phyloP scores from a whole-genome alignment of 768 basidiomycete species.

The Tubosaeta brunneosetosa region DNA sequence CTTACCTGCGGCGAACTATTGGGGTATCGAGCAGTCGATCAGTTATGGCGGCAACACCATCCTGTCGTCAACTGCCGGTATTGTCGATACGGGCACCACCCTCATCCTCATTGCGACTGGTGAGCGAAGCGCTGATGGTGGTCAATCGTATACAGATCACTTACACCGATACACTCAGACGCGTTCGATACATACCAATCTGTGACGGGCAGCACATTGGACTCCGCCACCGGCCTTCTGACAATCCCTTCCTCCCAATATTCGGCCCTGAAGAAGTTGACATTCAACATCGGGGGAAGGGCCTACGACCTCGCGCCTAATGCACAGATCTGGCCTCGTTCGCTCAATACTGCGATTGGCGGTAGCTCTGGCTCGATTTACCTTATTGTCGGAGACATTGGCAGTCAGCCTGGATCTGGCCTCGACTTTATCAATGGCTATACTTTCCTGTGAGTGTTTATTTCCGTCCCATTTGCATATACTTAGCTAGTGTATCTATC shows the following conservation, averaged over 20 bases:
- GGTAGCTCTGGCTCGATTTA: not conserved
- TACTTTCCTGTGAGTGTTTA: not conserved
- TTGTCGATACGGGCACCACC: constrained; percentile 1
- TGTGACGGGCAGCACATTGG: not conserved
- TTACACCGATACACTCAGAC: not conserved
- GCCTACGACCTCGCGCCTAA: not conserved
- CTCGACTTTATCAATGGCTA: not conserved
- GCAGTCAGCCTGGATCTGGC: not conserved
- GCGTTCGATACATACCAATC: not conserved
- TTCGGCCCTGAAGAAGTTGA: not conserved
- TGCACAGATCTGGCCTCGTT: not conserved
- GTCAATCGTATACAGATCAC: not conserved
- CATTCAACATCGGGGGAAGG: not conserved
- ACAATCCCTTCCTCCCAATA: not conserved
- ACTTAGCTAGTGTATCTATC: not conserved
- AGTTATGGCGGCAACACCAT: constrained; percentile 18
- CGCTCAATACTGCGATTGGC: not conserved
- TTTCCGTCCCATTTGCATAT: too few relatives aligned
- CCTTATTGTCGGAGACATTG: not conserved
- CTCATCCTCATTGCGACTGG: not conserved
- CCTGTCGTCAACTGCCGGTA: constrained; percentile 3
- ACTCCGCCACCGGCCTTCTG: not conserved
- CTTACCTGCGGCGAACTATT: constrained; percentile 19
- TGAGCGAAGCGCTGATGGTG: not conserved
- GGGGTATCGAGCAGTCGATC: constrained; percentile 29